A percentile compares a stretch with the other conserved stretches of the same genome.
Conservation (phyloP, 108 stramenopile species). For the Cyclotella sp. region DNA sequence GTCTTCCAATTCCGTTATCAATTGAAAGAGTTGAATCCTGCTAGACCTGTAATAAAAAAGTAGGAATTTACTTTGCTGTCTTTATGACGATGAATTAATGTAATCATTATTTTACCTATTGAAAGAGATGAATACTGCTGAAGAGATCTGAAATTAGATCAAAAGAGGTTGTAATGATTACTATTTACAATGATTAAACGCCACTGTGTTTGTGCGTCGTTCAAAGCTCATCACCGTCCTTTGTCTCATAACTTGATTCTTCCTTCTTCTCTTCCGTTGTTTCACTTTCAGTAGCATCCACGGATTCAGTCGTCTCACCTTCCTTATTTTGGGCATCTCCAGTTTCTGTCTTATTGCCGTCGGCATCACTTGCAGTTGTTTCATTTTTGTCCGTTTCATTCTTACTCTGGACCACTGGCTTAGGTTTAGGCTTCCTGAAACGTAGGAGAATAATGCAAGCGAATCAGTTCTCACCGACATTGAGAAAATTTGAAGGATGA, state of each 20-base stretch:
- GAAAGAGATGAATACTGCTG: too few species aligned
- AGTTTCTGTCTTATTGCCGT: constrained; percentile 3
- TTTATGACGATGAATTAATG: too few species aligned
- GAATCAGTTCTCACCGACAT: not conserved
- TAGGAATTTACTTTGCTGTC: too few species aligned
- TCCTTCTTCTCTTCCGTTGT: constrained; percentile 35
- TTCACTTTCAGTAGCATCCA: constrained; percentile 17
- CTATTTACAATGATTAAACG: constrained; percentile 7
- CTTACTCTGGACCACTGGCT: constrained; percentile 62
- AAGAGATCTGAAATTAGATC: too few species aligned
- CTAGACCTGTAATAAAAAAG: too few species aligned
- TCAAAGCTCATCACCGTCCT: constrained; percentile 55
- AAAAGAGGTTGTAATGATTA: not conserved
- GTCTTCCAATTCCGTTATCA: too few species aligned
- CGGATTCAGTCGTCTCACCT: constrained; percentile 27
- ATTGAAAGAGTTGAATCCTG: too few species aligned
- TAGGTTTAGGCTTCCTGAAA: constrained; percentile 78
- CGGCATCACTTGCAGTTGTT: constrained; percentile 35
- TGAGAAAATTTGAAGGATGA: not conserved
- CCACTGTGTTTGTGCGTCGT: not conserved
- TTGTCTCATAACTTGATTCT: constrained; percentile 22
- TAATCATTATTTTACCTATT: too few species aligned
- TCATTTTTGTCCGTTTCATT: constrained; percentile 56
- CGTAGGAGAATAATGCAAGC: not conserved
- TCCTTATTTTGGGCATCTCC: constrained; percentile 18